Evolutionary conservation across 257 asterid species (phyloP).

Genomic region (Ocimum tenuiflorum): DNA sequence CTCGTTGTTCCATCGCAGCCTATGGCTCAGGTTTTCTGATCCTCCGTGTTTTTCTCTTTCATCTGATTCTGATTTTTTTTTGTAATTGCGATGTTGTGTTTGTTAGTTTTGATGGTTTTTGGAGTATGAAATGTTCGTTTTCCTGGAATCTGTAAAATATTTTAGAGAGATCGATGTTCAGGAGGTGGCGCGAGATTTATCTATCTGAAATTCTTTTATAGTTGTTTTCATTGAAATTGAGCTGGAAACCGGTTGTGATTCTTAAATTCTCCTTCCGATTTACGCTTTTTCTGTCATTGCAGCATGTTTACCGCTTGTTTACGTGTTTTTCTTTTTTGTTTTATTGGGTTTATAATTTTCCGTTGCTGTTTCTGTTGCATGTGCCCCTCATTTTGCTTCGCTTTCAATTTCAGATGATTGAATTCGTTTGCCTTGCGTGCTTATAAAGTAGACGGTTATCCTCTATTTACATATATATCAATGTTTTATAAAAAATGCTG

Average conservation of each 20-base stretch:
- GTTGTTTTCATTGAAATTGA: background rate
- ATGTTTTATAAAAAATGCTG: background rate
- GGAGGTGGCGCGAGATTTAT: background rate
- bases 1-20: slow-evolving; percentile 93
- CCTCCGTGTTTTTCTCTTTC: background rate
- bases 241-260: background rate
- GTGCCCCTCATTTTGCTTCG: background rate
- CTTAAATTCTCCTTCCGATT: background rate
- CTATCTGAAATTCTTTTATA: background rate
- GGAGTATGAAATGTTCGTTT: background rate
- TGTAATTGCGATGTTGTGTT: background rate
- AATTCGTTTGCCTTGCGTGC: background rate
- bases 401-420: background rate
- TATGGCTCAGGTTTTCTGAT: slow-evolving; percentile 78
- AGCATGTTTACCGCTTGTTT: background rate
- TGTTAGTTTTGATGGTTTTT: background rate
- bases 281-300: background rate
- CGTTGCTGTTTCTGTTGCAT: background rate
- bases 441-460: background rate
- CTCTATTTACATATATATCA: background rate
- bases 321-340: background rate
- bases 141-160: background rate
- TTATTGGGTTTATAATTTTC: background rate
- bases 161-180: background rate
- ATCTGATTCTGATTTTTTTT: background rate